phyloP scores from a whole-genome alignment of 257 asterid species.

The Euphrasia confusa region DNA sequence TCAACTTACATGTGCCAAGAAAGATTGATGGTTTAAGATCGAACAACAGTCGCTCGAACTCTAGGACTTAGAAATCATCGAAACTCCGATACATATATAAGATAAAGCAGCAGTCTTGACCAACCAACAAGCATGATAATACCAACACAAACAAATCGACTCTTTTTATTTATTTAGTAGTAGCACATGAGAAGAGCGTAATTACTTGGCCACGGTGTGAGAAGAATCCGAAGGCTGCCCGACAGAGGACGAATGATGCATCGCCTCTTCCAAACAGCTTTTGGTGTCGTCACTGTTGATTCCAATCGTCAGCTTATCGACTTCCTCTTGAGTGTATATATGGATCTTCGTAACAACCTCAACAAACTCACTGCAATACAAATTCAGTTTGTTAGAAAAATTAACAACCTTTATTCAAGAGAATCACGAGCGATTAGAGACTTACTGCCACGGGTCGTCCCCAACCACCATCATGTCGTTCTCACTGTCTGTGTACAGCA shows the following conservation, averaged over 20 bases:
- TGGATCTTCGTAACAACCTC: conserved; percentile 84
- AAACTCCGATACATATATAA: not conserved
- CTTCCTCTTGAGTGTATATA: conserved; percentile 84
- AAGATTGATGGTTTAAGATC: too few species aligned
- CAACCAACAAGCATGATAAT: not conserved
- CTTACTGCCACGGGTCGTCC: conserved; percentile 98
- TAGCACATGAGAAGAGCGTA: not conserved
- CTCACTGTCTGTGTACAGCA: conserved; percentile 88
- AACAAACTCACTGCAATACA: conserved; percentile 63
- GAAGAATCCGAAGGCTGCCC: conserved; percentile 48
- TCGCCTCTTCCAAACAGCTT: conserved; percentile 88
- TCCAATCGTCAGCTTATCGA: conserved; percentile 76
- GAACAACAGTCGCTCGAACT: too few species aligned
- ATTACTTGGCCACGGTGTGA: not conserved
- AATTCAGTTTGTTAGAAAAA: conserved; percentile 7
- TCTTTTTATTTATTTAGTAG: not conserved
- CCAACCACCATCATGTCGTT: conserved; percentile 98
- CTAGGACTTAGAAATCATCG: too few species aligned
- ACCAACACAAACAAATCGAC: not conserved
- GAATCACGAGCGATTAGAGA: conserved; percentile 18
- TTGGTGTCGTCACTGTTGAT: conserved; percentile 79
- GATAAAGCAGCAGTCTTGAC: not conserved
- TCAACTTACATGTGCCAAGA: too few species aligned
- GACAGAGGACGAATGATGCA: conserved; percentile 63
- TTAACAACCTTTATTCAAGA: not conserved